Evolutionary conservation across 2,329 filamentous ascomycete species (phyloP), one percentile per base, ranked within the genome.

Genomic region (Verticillium klebahnii): DNA sequence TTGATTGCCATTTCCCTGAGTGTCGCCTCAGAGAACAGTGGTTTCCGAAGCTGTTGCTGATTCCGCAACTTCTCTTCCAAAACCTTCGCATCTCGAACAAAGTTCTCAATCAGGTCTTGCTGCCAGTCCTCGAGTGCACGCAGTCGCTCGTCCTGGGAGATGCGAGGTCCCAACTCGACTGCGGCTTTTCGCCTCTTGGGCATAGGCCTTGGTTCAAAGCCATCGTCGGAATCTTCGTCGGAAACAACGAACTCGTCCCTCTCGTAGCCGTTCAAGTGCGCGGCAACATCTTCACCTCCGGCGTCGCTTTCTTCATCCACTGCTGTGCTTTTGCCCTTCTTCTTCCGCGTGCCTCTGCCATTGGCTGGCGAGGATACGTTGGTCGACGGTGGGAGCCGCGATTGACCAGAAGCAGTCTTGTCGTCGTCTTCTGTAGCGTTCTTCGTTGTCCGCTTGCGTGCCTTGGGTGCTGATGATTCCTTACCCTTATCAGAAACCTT

Each of bases 1-100:
- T 80, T 75, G 58, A 92, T 85, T 14, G 85, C 88, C 89, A 95
- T 93, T 67, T 89, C 84, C 39, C 88, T 85, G 58, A 93, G 82
- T 15, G 91, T 81, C 25, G 80, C 81, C 63, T 92, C 88, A 0
- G 86, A 87, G 70, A 95, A 95, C 0, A 89, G 77, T 4, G 83
- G 81, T 25, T 80, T 78, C 9, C 85, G 82, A 36, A 89, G 74
- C 5, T 79, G 78, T 58, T 85, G 84, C 29, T 79, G 78, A 64
- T 86, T 84, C 67, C 89, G 83, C 29, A 93, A 78, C 1, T 80
- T 77, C 67, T 88, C 85, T 67, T 89, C 86, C 17, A 86, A 61
- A 23, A 74, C 74, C 68, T 84, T 87, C 1, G 89, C 91, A 56
- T 85, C 80, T 0, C 75, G 71, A 25, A 92, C 80, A 70, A 94